Percentiles rank a stretch among this genome's conserved stretches.
Evolutionary conservation across 257 asterid genomes (phyloP).

Genomic region (Jacaranda mimosifolia): DNA sequence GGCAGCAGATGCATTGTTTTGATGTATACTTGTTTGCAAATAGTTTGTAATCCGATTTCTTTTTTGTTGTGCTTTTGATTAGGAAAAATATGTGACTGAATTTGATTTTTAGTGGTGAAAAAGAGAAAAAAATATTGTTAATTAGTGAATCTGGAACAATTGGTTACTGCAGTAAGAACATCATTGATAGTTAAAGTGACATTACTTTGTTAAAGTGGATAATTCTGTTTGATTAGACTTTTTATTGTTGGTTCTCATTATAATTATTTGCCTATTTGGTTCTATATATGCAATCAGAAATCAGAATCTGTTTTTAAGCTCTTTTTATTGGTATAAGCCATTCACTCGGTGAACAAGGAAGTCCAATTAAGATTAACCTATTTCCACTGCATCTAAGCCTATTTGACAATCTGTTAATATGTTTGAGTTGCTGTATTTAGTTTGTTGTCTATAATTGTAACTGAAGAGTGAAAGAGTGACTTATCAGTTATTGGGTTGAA

Average conservation of each 20-base stretch:
- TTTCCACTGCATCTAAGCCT: neutral
- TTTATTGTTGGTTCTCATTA: neutral
- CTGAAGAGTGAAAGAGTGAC: slow-evolving; percentile 3
- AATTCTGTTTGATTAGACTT: neutral
- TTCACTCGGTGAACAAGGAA: neutral
- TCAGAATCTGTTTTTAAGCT: slow-evolving; percentile 8
- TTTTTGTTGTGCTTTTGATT: slow-evolving; percentile 23
- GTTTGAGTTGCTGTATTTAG: slow-evolving; percentile 15
- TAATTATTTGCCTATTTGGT: slow-evolving; percentile 21
- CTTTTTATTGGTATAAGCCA: neutral
- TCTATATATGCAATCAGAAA: neutral
- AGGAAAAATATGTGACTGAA: neutral
- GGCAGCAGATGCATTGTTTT: slow-evolving; percentile 17
- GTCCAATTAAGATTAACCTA: neutral
- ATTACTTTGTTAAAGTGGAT: neutral
- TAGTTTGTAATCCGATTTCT: neutral
- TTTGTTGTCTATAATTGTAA: neutral
- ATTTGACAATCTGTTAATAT: slow-evolving; percentile 3
- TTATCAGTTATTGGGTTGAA: neutral
- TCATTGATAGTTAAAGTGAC: neutral
- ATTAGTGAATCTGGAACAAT: slow-evolving; percentile 24
- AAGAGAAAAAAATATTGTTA: neutral
- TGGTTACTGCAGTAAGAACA: neutral
- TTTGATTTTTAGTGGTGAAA: slow-evolving; percentile 2
- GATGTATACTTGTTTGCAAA: neutral